phyloP scores from a whole-genome alignment of 371 early-diverging fungal species.

The Zopfochytrium polystomum region DNA sequence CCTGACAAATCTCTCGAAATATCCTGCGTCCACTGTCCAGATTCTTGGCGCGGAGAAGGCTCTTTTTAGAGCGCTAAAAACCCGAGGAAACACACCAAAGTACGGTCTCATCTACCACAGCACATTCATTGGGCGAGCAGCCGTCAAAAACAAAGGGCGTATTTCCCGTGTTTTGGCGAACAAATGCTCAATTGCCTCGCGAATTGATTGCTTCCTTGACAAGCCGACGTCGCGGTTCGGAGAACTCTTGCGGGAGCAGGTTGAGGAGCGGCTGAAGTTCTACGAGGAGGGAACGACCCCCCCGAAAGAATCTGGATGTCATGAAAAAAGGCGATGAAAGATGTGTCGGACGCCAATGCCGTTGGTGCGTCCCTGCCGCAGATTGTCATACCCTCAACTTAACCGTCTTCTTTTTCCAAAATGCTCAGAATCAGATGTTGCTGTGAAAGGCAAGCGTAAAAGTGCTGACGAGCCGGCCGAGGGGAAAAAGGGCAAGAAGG shows the following conservation, averaged over 20 bases:
- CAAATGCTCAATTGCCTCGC: constrained; percentile 96
- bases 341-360: constrained; percentile 59
- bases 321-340: constrained; percentile 86
- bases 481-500: too few species aligned
- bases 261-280: constrained; percentile 94
- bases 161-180: constrained; percentile 97
- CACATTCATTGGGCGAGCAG: constrained; percentile 91
- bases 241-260: constrained; percentile 90
- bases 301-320: constrained; percentile 89
- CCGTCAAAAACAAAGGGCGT: constrained; percentile 96
- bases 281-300: constrained; percentile 84
- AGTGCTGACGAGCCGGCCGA: too few species aligned
- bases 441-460: too few species aligned
- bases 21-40: constrained; percentile 97
- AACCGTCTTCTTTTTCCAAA: too few species aligned
- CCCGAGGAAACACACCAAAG: constrained; percentile 97
- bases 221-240: constrained; percentile 89
- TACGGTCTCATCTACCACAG: constrained; percentile 98
- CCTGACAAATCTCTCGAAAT: constrained; percentile 95
- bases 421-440: too few species aligned
- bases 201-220: constrained; percentile 96
- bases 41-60: constrained; percentile 99
- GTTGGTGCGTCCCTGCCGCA: too few species aligned
- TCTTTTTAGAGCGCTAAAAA: constrained; percentile 96
- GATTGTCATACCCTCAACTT: too few species aligned